phyloP scores from a whole-genome alignment of 257 asterid species.

The Echium plantagineum region DNA sequence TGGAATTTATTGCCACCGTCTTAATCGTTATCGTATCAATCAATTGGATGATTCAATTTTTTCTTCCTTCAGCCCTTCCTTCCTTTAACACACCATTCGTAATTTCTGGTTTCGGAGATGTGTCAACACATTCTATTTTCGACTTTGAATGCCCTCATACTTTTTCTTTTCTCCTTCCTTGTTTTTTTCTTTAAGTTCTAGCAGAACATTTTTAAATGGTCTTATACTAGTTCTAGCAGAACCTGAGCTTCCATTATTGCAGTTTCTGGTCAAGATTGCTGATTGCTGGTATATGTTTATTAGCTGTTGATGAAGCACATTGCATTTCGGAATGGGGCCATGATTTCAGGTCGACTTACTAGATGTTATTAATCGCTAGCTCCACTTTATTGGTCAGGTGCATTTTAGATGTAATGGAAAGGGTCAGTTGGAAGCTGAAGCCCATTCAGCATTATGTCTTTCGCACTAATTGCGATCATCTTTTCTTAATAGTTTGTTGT shows the following conservation, averaged over 20 bases:
- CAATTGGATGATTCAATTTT: neutral
- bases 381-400: neutral
- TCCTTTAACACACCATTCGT: too few species aligned
- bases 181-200: too few species aligned
- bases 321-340: slow-evolving; percentile 99
- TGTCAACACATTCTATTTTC: too few species aligned
- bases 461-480: neutral
- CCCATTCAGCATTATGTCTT: neutral
- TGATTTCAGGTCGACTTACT: slow-evolving; percentile 48
- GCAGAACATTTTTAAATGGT: too few species aligned
- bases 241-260: slow-evolving; percentile 19
- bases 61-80: too few species aligned
- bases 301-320: slow-evolving; percentile 98
- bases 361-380: neutral
- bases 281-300: slow-evolving; percentile 59
- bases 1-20: neutral
- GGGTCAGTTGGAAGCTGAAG: neutral
- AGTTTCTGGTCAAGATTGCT: slow-evolving; percentile 86
- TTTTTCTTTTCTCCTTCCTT: too few species aligned
- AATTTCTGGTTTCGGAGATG: too few species aligned
- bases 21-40: neutral
- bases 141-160: too few species aligned
- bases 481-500: neutral
- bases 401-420: neutral
- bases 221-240: slow-evolving; percentile 3